Conservation (phyloP, 441 rosid genomes). For the Pelargonium cotyledonis region DNA sequence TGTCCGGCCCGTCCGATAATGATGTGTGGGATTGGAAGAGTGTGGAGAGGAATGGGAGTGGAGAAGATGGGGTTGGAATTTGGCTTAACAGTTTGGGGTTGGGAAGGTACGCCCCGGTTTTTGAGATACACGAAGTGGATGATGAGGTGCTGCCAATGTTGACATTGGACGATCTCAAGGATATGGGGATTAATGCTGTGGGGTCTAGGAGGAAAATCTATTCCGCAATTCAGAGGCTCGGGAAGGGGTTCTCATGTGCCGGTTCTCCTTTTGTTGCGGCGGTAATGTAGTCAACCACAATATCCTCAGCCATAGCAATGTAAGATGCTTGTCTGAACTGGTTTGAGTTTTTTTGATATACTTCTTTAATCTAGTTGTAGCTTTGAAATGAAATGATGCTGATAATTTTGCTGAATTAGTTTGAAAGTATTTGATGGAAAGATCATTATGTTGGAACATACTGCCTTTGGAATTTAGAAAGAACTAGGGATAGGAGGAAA, state of each 20-base stretch:
- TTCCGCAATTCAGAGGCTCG: slow-evolving; percentile 57
- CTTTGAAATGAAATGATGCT: not conserved
- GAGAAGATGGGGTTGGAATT: slow-evolving; percentile 40
- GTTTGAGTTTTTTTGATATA: not conserved
- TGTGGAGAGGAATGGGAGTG: slow-evolving; percentile 18
- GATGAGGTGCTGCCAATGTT: slow-evolving; percentile 57
- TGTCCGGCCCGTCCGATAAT: slow-evolving; percentile 15
- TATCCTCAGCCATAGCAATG: not conserved
- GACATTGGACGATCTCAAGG: slow-evolving; percentile 66
- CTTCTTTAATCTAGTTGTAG: not conserved
- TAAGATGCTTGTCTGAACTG: not conserved
- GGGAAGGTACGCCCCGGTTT: slow-evolving; percentile 61
- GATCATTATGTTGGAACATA: not conserved
- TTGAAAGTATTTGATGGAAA: not conserved
- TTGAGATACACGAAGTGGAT: slow-evolving; percentile 66
- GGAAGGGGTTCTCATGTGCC: slow-evolving; percentile 40
- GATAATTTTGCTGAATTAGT: not conserved
- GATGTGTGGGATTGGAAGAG: slow-evolving; percentile 17
- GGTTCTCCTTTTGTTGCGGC: too few relatives aligned
- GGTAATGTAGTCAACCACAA: too few relatives aligned
- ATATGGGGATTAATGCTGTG: slow-evolving; percentile 67
- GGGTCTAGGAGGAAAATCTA: slow-evolving; percentile 61
- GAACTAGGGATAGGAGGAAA: not conserved
- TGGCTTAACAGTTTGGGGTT: slow-evolving; percentile 58
- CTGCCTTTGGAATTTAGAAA: not conserved